Evolutionary conservation across 108 stramenopile species (phyloP).

Genomic region (Nannochloropsis gaditana): DNA sequence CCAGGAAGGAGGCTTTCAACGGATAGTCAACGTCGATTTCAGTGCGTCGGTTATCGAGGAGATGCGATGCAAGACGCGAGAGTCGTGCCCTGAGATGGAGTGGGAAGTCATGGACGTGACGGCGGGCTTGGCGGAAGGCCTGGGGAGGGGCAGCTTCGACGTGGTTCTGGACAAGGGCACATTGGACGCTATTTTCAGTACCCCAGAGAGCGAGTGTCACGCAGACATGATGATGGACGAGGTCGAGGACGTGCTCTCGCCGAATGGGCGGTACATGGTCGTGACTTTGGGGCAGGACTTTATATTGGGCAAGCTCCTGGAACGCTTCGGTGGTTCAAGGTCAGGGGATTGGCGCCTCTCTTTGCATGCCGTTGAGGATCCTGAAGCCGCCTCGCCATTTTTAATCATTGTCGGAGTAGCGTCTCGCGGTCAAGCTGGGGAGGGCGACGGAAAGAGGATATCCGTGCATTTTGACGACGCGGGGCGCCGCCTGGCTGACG

Average conservation of each 20-base stretch:
- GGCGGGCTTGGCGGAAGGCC: background rate
- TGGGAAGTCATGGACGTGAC: conserved; percentile 28
- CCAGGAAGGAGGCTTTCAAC: background rate
- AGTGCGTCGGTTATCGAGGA: conserved; percentile 18
- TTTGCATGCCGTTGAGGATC: background rate
- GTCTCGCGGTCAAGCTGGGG: background rate
- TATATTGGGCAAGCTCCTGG: background rate
- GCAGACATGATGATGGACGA: conserved; percentile 18
- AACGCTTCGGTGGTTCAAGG: background rate
- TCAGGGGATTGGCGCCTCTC: background rate
- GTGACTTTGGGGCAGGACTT: conserved; percentile 22
- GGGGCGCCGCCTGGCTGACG: background rate
- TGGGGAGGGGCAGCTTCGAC: conserved; percentile 13
- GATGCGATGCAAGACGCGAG: background rate
- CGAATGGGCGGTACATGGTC: conserved; percentile 9
- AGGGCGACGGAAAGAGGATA: background rate
- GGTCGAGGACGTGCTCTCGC: background rate
- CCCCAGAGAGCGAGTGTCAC: background rate
- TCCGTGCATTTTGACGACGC: background rate
- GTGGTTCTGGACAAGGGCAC: conserved; percentile 2
- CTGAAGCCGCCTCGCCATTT: background rate
- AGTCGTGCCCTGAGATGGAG: conserved; percentile 24
- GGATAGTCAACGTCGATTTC: background rate
- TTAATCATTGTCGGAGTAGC: background rate
- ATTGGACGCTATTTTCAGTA: background rate